These are phyloP conservation scores for Ascoidea asiatica DNA, from an alignment of 805 yeast genomes.

Conservation along the genomic window DNA sequence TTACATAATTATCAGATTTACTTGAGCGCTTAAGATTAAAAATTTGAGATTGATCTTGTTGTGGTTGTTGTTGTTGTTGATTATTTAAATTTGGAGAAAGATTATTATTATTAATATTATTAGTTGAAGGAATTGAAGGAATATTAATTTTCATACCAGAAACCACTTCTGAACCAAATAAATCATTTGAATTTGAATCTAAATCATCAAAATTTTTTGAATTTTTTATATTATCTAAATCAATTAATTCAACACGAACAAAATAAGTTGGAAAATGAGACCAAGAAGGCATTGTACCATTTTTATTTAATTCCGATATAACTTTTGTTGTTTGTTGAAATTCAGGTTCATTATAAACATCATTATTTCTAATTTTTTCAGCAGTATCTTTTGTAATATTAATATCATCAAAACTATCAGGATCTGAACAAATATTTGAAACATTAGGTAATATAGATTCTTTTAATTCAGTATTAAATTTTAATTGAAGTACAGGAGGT, in stretches of 20 bases:
- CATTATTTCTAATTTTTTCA: background rate
- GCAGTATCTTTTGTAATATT: background rate
- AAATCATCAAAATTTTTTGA: background rate
- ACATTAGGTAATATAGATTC: background rate
- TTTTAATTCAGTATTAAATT: slow-evolving; percentile 4
- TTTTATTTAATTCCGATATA: slow-evolving; percentile 4
- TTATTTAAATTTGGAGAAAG: too few species aligned
- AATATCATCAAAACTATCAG: background rate
- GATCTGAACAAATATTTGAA: background rate
- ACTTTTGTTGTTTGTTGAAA: slow-evolving; percentile 5
- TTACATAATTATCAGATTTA: slow-evolving; percentile 12
- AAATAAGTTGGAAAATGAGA: slow-evolving; percentile 8
- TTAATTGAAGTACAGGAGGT: slow-evolving; percentile 18
- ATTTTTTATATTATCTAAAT: slow-evolving; percentile 1
- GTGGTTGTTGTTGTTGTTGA: slow-evolving; percentile 9
- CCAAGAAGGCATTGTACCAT: slow-evolving; percentile 2
- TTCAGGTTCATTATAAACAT: background rate
- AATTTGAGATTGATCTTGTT: slow-evolving; percentile 8
- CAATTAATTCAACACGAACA: slow-evolving; percentile 8
- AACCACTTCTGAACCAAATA: background rate
- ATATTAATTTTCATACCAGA: background rate
- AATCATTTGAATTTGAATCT: background rate
- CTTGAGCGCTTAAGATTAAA: slow-evolving; percentile 3
- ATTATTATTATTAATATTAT: too few species aligned
- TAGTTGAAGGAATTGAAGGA: background rate